These are phyloP conservation scores for Arthromyces matolae DNA, from an alignment of 768 basidiomycete species.

Conservation along the genomic window DNA sequence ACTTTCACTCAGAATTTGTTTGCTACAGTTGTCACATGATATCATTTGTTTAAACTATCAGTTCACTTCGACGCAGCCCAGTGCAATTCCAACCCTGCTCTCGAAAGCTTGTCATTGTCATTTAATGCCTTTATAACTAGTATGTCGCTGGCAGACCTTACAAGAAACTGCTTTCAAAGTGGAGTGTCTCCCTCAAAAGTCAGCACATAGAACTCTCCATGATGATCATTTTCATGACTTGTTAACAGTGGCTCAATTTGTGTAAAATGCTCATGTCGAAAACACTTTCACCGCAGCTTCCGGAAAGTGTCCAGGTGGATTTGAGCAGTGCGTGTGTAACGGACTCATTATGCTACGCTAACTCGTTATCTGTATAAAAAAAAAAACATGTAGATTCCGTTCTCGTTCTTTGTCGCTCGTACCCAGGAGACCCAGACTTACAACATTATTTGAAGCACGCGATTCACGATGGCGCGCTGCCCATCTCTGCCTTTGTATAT, in stretches of 20 bases:
- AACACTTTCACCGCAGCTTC: slow-evolving; percentile 34
- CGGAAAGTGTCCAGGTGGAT: slow-evolving; percentile 46
- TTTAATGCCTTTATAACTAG: too few relatives aligned
- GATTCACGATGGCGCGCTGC: slow-evolving; percentile 51
- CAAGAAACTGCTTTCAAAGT: slow-evolving; percentile 70
- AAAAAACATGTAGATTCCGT: slow-evolving; percentile 68
- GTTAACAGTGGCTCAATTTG: slow-evolving; percentile 58
- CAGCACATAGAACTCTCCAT: slow-evolving; percentile 19
- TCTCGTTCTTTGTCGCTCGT: slow-evolving; percentile 59
- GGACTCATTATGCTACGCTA: neutral
- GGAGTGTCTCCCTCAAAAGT: slow-evolving; percentile 66
- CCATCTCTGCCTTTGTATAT: slow-evolving; percentile 56
- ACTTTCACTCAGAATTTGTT: too few relatives aligned
- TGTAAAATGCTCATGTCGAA: slow-evolving; percentile 61
- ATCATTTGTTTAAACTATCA: too few relatives aligned
- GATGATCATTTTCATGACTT: neutral
- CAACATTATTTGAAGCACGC: slow-evolving; percentile 62
- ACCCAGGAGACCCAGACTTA: slow-evolving; percentile 69
- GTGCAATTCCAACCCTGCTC: too few relatives aligned
- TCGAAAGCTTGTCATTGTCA: too few relatives aligned
- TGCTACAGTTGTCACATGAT: too few relatives aligned
- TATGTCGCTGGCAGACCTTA: slow-evolving; percentile 72
- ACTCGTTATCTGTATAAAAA: neutral
- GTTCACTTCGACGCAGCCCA: neutral
- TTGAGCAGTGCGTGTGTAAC: slow-evolving; percentile 53